Percentiles rank a stretch among this genome's conserved stretches.
Conservation (phyloP, 1,284 basidiomycete species). For the Ceraceosorus guamensis region DNA sequence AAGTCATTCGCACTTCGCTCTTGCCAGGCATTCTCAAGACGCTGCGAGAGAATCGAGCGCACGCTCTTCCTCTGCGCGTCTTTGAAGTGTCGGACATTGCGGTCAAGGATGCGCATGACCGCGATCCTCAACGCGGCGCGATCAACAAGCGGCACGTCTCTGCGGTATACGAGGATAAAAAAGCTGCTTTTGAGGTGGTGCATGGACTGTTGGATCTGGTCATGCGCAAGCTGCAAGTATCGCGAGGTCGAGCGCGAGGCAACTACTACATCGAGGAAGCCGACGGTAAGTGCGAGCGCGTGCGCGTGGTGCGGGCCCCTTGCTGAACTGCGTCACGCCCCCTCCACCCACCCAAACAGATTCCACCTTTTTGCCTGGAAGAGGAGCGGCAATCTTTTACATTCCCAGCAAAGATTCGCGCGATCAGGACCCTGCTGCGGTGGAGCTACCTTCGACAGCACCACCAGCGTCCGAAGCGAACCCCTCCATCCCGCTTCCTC, state of each 20-base stretch:
- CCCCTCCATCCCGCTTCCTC: background rate
- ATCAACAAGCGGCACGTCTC: conserved; percentile 79
- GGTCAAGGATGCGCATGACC: conserved; percentile 68
- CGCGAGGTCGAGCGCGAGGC: conserved; percentile 59
- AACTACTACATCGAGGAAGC: conserved; percentile 90
- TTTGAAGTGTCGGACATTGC: conserved; percentile 93
- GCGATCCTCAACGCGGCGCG: conserved; percentile 66
- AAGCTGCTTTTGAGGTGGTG: conserved; percentile 91
- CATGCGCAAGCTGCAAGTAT: conserved; percentile 89
- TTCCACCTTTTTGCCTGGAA: conserved; percentile 85
- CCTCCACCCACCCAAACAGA: no score
- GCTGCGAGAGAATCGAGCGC: conserved; percentile 88
- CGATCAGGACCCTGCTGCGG: no score
- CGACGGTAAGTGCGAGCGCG: conserved; percentile 52
- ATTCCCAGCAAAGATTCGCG: conserved; percentile 58
- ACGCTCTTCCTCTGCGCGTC: conserved; percentile 81
- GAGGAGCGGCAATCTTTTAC: conserved; percentile 83
- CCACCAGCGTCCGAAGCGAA: background rate
- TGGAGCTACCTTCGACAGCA: background rate
- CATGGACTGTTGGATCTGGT: conserved; percentile 88
- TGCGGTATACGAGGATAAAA: conserved; percentile 91
- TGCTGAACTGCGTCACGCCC: background rate
- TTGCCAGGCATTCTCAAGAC: conserved; percentile 94
- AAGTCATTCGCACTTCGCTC: conserved; percentile 91
- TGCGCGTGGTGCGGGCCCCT: conserved; percentile 3